These are phyloP conservation scores for Colletotrichum sp. DNA, from an alignment of 2,329 filamentous ascomycete species.

Conservation along the genomic window DNA sequence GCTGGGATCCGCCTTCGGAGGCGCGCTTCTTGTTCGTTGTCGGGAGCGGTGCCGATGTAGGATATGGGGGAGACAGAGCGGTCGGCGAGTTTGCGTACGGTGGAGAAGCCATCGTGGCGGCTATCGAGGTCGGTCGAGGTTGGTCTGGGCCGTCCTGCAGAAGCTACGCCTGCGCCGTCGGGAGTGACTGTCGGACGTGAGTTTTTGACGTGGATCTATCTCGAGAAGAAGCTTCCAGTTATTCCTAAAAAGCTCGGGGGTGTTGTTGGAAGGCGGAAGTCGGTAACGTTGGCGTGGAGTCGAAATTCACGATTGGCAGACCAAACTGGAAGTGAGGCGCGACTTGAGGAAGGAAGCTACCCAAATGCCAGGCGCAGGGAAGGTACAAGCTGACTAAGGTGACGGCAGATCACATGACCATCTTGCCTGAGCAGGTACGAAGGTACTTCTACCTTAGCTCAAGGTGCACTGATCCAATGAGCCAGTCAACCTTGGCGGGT, in stretches of 20 bases:
- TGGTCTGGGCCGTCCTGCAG: neutral
- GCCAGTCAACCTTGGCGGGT: neutral
- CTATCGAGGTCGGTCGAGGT: neutral
- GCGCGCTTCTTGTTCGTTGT: slow-evolving; percentile 64
- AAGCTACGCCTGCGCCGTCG: neutral
- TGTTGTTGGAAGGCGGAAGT: neutral
- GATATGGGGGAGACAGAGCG: slow-evolving; percentile 61
- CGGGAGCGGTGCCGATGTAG: slow-evolving; percentile 55
- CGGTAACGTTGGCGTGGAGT: neutral
- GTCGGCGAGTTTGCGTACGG: slow-evolving; percentile 54
- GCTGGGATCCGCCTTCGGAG: slow-evolving; percentile 57
- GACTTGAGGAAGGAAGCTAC: neutral
- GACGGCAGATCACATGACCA: neutral
- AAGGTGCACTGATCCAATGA: neutral
- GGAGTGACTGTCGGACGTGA: neutral
- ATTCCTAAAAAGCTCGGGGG: neutral
- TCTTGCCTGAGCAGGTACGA: neutral
- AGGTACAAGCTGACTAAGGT: neutral
- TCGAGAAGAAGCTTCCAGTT: neutral
- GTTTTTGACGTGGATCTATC: neutral
- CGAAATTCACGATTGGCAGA: neutral
- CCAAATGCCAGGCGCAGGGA: neutral
- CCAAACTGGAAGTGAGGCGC: neutral
- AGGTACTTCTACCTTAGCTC: neutral
- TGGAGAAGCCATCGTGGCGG: slow-evolving; percentile 58